Evolutionary conservation across 2,329 filamentous ascomycete genomes (phyloP).

Genomic region (Intubia oerlemansii): DNA sequence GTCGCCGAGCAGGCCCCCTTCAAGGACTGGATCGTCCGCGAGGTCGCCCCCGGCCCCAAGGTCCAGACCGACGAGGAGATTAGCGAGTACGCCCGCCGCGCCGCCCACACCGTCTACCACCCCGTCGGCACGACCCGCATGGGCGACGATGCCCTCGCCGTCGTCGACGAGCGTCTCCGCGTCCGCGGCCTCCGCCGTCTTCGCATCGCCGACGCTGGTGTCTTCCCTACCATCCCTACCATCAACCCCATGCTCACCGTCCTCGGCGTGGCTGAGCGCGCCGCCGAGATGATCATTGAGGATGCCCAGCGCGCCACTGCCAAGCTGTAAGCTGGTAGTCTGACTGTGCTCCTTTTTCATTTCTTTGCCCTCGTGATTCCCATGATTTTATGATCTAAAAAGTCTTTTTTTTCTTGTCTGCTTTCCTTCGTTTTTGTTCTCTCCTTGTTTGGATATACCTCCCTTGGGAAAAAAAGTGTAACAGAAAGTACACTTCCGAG

Average conservation of each 20-base stretch:
- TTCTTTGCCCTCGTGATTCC: too few relatives aligned
- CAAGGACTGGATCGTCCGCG: constrained; percentile 8
- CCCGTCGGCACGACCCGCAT: constrained; percentile 9
- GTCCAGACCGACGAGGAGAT: constrained; percentile 28
- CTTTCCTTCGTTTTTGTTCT: too few relatives aligned
- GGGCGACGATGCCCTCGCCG: constrained; percentile 7
- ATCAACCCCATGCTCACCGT: constrained; percentile 48
- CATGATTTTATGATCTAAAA: too few relatives aligned
- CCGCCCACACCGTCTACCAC: constrained; percentile 9
- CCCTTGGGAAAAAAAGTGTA: too few relatives aligned
- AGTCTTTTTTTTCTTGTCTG: too few relatives aligned
- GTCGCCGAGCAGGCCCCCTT: constrained; percentile 7
- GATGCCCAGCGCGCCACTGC: constrained; percentile 27
- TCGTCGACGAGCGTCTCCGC: constrained; percentile 8
- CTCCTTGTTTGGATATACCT: too few relatives aligned
- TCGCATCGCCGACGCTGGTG: constrained; percentile 9
- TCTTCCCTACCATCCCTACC: constrained; percentile 9
- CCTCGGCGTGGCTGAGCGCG: constrained; percentile 61
- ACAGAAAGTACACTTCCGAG: too few relatives aligned
- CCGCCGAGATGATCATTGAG: constrained; percentile 62
- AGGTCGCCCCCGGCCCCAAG: constrained; percentile 40
- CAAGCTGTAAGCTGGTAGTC: constrained; percentile 1
- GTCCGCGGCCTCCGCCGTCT: constrained; percentile 15
- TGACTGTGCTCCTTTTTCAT: too few relatives aligned
- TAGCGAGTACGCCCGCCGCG: constrained; percentile 8